Evolutionary conservation across 2,329 filamentous ascomycete species (phyloP), one percentile per base, ranked within the genome.

Genomic region (Pseudofabraea citricarpa): DNA sequence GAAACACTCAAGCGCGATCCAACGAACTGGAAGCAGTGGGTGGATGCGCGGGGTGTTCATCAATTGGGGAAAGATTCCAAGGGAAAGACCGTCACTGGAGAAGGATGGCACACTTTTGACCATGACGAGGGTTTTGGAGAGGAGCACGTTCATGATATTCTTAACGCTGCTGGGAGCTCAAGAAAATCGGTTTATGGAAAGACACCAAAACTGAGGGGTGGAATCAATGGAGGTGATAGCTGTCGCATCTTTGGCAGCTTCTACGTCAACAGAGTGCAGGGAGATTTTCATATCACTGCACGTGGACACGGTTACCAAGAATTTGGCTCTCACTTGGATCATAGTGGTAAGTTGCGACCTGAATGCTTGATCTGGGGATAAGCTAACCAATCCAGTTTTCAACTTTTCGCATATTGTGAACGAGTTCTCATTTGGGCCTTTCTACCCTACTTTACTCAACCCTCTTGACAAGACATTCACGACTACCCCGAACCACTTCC

Each of bases 321-420:
- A 61, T 74, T 81, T 53, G 87, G 83, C 29, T 72, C 44, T 29
- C 90, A 97, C 70, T 69, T 97, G 52, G 87, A 95, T 57, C 91
- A 97, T 64, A 72, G 63, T 31, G 65, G 89, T 93, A 74, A 66
- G 82, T 72, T 27, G 40, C 12, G 44, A 16, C 31, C 21, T 19
- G 10, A 21, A 22, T 15, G 21, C 38, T 27, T n/a, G 7, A 22
- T 20, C 13, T 26, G 20, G 20, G n/a, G 19, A 24, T 16, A 18
- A 40, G 47, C 46, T 63, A 44, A 65, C 56, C 44, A 15, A n/a
- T 40, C 7, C 56, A 91, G 87, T 75, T 18, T 96, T 98, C 77
- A 97, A 98, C 75, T 98, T 98, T 75, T 91, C 89, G 23, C 93
- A 98, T 71, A 84, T 95, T 64, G 81, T 98, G 70, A 90, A 87